phyloP scores from a whole-genome alignment of 192 early-diverging fungal species.

The Gonapodya prolifera region DNA sequence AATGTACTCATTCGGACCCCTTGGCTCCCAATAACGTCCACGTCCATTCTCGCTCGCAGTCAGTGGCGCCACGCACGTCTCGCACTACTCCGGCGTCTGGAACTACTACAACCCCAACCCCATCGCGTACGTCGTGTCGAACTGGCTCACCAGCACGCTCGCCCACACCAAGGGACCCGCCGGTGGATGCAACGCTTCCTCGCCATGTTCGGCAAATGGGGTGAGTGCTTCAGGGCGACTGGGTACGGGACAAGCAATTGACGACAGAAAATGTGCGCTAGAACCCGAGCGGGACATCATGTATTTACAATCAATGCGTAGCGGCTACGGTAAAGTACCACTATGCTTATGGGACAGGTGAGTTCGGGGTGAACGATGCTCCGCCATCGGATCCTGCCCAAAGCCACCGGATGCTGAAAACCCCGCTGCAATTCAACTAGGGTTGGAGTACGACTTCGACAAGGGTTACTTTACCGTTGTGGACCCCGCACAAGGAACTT shows the following conservation, averaged over 20 bases:
- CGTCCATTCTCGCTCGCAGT: background rate
- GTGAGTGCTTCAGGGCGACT: too few relatives aligned
- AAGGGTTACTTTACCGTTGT: background rate
- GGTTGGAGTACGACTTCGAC: background rate
- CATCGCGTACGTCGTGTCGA: background rate
- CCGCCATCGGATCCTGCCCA: too few relatives aligned
- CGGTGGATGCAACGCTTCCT: background rate
- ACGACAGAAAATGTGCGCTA: too few relatives aligned
- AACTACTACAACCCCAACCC: background rate
- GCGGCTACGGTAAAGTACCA: background rate
- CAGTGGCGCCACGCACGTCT: background rate
- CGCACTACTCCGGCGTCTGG: background rate
- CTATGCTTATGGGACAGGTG: background rate
- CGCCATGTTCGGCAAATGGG: background rate
- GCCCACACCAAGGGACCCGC: background rate
- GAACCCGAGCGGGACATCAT: background rate
- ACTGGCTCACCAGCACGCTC: background rate
- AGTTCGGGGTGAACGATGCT: too few relatives aligned
- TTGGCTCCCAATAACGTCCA: too few relatives aligned
- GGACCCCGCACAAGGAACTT: background rate
- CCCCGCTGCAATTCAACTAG: too few relatives aligned
- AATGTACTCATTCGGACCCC: too few relatives aligned
- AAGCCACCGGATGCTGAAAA: too few relatives aligned
- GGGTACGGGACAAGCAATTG: too few relatives aligned
- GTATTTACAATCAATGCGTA: background rate